Evolutionary conservation across 2,329 filamentous ascomycete species (phyloP).

Genomic region (Pyrenophora seminiperda): DNA sequence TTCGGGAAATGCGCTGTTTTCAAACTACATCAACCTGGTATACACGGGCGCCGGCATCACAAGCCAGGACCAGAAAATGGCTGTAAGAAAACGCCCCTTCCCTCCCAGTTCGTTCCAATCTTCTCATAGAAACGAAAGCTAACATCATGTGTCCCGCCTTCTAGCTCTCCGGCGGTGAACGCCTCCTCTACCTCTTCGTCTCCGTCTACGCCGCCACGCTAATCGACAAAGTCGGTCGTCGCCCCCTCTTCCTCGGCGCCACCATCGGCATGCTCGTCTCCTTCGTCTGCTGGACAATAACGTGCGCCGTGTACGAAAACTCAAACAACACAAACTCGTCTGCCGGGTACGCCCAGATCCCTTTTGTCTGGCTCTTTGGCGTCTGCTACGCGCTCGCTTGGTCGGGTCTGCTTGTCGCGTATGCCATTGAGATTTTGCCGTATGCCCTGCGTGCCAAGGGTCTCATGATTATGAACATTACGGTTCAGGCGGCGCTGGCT

Average conservation of each 20-base stretch:
- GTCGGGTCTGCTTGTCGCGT: conserved; percentile 63
- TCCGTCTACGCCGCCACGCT: conserved; percentile 62
- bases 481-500: conserved; percentile 66
- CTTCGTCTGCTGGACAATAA: conserved; percentile 49
- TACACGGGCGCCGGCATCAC: conserved; percentile 66
- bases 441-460: conserved; percentile 58
- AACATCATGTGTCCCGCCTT: conserved; percentile 1
- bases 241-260: conserved; percentile 59
- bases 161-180: conserved; percentile 56
- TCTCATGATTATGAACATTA: conserved; percentile 64
- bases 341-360: conserved; percentile 54
- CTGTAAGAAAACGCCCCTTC: too few species aligned
- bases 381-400: conserved; percentile 62
- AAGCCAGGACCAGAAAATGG: conserved; percentile 43
- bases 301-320: conserved; percentile 31
- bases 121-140: background rate
- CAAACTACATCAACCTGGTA: conserved; percentile 68
- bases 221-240: conserved; percentile 61
- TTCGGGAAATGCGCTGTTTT: conserved; percentile 69
- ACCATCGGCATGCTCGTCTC: conserved; percentile 45
- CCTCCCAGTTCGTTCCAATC: too few species aligned
- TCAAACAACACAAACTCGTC: conserved; percentile 40
- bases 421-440: conserved; percentile 57
- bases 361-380: conserved; percentile 58
- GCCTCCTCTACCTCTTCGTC: conserved; percentile 62